Evolutionary conservation across 495 filamentous ascomycete species (phyloP).

Genomic region (Neurospora sublineolata): DNA sequence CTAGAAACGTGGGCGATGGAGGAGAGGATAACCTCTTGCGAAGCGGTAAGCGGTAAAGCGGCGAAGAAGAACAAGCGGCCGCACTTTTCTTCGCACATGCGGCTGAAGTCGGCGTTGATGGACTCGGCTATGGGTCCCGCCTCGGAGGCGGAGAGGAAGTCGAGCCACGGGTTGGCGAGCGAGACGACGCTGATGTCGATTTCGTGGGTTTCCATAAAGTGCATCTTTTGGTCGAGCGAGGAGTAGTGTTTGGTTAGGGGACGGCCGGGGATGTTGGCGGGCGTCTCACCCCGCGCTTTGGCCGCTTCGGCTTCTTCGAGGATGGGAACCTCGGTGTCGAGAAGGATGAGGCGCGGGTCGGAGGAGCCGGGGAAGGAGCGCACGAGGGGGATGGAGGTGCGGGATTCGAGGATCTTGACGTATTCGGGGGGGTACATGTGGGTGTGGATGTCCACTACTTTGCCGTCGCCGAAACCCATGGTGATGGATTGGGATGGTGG

Average conservation of each 20-base stretch:
- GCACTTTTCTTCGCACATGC: constrained; percentile 48
- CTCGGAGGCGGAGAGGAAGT: constrained; percentile 58
- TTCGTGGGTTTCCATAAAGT: constrained; percentile 75
- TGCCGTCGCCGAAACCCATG: neutral
- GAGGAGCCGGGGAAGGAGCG: constrained; percentile 50
- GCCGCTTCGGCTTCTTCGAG: constrained; percentile 37
- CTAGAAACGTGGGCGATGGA: constrained; percentile 51
- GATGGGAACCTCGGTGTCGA: constrained; percentile 52
- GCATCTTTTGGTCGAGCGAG: constrained; percentile 58
- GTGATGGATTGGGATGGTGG: neutral
- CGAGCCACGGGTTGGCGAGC: constrained; percentile 92
- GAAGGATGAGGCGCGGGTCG: constrained; percentile 65
- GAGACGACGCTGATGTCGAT: constrained; percentile 80
- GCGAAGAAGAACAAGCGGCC: constrained; percentile 69
- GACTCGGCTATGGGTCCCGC: constrained; percentile 48
- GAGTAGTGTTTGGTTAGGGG: constrained; percentile 68
- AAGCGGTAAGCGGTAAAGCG: constrained; percentile 64
- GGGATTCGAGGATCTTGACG: constrained; percentile 66
- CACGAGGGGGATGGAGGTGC: constrained; percentile 69
- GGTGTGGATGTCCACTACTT: constrained; percentile 81
- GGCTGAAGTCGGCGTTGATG: constrained; percentile 69
- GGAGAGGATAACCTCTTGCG: constrained; percentile 44
- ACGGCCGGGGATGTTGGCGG: constrained; percentile 41
- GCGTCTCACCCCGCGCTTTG: neutral
- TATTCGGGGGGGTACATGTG: constrained; percentile 87